These are phyloP conservation scores for Heterobasidion annosum DNA, from an alignment of 1,284 basidiomycete species.

Conservation along the genomic window DNA sequence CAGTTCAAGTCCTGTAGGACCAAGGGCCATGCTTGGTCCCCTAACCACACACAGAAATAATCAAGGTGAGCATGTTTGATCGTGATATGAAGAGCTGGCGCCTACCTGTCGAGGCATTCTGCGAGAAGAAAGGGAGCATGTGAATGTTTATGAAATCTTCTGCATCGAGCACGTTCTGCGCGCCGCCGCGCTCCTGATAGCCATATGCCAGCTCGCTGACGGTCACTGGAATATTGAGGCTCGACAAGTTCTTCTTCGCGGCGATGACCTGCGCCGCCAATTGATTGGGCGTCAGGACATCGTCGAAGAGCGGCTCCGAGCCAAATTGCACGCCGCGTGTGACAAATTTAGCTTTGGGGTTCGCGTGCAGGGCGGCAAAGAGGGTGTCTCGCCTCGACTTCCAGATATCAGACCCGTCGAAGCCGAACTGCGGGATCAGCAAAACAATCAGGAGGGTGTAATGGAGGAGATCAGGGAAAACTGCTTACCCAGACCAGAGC, in stretches of 20 bases:
- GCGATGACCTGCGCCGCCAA: conserved; percentile 47
- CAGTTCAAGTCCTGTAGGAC: conserved; percentile 45
- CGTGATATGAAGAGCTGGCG: background rate
- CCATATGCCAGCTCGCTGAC: conserved; percentile 44
- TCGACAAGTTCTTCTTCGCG: conserved; percentile 42
- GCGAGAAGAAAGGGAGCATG: conserved; percentile 67
- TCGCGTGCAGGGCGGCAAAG: conserved; percentile 45
- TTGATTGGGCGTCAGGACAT: conserved; percentile 37
- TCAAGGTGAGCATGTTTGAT: background rate
- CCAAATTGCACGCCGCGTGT: conserved; percentile 64
- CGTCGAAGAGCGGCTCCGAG: conserved; percentile 67
- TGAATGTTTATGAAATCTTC: conserved; percentile 64
- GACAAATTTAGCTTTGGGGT: conserved; percentile 59
- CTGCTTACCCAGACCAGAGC: conserved; percentile 56
- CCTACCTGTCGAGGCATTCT: conserved; percentile 49
- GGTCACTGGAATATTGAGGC: conserved; percentile 56
- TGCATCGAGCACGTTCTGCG: conserved; percentile 49
- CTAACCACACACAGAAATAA: conserved; percentile 16
- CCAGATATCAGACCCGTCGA: conserved; percentile 48
- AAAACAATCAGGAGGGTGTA: background rate
- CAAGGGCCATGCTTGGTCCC: conserved; percentile 52
- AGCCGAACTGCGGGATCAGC: conserved; percentile 47
- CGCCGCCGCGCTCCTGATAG: conserved; percentile 41
- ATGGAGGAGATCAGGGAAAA: conserved; percentile 3
- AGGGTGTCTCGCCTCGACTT: conserved; percentile 43